Evolutionary conservation across 225 moss, liverwort and hornwort species (phyloP), one percentile per base, ranked within the genome.

Genomic region (Bryum argenteum): DNA sequence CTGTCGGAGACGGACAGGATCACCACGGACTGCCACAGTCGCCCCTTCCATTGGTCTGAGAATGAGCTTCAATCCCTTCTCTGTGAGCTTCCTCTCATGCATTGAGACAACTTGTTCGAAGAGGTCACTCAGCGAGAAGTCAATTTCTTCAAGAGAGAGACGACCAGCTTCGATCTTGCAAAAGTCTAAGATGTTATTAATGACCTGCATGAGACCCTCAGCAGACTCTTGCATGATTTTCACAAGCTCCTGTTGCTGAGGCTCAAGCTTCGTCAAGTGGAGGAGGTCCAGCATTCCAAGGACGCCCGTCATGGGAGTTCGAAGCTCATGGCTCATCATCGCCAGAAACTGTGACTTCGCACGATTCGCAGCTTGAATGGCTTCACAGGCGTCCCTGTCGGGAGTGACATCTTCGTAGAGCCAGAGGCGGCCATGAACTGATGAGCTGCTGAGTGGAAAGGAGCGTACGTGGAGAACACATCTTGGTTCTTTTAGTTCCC

Each of bases 311-410:
- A 97, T 97, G 19, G 96, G 96, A 58, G 96, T 97, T 14, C 93
- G 84, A 63, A 93, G 86, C 77, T 97, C 93, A 65, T 97, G 93
- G 68, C 96, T 97, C 96, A 97, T 97, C 96, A 97, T 97, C 8
- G 93, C 96, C 65, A 97, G 60, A 73, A 97, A 93, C 54, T 92
- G 93, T 2, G 93, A 97, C 77, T 97, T 97, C 0, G 87, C 93
- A 53, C 81, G 77, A 74, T 90, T 89, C 53, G 93, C 93, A n/a
- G 81, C 82, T 72, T 82, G 71, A 52, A 97, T 93, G 17, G 87
- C 84, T 62, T 85, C 80, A 66, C 85, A 86, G 48, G 93, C 90
- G 71, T 91, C 91, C 60, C 91, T 83, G 16, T 78, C 74, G 2
- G 74, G 44, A 6, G 93, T 97, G 13, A 97, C 90, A 85, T 97